phyloP scores from a whole-genome alignment of 345 rosid genomes.

The Lepidium aucheri region DNA sequence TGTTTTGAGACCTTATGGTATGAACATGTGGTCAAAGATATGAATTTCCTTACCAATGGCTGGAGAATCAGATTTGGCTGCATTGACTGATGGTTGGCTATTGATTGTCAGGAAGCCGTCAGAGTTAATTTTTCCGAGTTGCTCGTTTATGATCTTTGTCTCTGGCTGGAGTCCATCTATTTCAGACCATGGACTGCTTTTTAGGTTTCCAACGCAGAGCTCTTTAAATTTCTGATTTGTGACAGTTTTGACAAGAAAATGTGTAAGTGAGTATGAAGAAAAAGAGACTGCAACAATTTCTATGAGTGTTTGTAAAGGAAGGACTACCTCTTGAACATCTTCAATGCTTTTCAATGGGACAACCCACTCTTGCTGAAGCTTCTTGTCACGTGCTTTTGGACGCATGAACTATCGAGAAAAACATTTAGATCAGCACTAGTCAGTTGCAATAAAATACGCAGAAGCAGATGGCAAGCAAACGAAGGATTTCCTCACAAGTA shows the following conservation, averaged over 20 bases:
- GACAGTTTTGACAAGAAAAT: conserved; percentile 4
- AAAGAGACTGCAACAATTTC: background rate
- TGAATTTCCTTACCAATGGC: conserved; percentile 51
- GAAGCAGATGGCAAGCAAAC: background rate
- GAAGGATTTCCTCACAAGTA: background rate
- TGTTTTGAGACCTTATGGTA: background rate
- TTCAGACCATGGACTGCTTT: conserved; percentile 95
- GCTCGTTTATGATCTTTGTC: conserved; percentile 85
- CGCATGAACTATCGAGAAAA: conserved; percentile 21
- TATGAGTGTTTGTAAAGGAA: background rate
- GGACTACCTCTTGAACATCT: conserved; percentile 71
- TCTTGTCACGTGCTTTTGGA: conserved; percentile 83
- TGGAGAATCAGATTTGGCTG: conserved; percentile 71
- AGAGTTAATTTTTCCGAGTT: conserved; percentile 73
- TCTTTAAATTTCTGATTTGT: conserved; percentile 68
- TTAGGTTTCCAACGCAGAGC: conserved; percentile 72
- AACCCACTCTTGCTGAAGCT: conserved; percentile 82
- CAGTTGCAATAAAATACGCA: background rate
- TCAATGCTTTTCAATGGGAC: conserved; percentile 56
- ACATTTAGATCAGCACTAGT: background rate
- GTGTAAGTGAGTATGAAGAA: conserved; percentile 8
- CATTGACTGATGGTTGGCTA: conserved; percentile 96
- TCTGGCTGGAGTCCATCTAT: conserved; percentile 88
- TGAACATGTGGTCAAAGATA: background rate
- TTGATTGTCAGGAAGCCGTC: conserved; percentile 89